Conservation (phyloP, 2,329 filamentous ascomycete species). For the Penicillium sp. region DNA sequence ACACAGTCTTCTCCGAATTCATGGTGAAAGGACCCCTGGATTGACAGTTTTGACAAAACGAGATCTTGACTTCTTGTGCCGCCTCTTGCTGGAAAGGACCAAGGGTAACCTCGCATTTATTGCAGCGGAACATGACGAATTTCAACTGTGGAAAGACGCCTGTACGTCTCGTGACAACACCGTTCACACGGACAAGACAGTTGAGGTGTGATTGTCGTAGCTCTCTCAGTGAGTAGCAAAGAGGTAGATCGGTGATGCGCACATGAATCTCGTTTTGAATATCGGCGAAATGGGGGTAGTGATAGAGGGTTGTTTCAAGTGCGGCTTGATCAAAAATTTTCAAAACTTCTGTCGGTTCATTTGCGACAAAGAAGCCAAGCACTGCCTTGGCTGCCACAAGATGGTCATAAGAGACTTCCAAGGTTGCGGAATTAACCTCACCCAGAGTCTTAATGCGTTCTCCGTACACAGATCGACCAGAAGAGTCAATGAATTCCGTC, state of each 20-base stretch:
- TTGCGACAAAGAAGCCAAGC: conserved; percentile 91
- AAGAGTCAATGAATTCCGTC: conserved; percentile 89
- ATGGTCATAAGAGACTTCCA: conserved; percentile 95
- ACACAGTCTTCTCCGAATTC: conserved; percentile 96
- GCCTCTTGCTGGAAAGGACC: conserved; percentile 98
- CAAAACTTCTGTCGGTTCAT: conserved; percentile 89
- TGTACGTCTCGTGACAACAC: conserved; percentile 88
- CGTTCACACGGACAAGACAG: conserved; percentile 88
- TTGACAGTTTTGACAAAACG: conserved; percentile 94
- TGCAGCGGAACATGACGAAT: conserved; percentile 97
- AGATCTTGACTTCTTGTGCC: conserved; percentile 91
- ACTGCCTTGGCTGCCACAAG: conserved; percentile 87
- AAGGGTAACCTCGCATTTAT: conserved; percentile 84
- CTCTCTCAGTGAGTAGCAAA: conserved; percentile 92
- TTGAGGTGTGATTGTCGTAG: conserved; percentile 94
- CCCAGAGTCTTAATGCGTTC: conserved; percentile 92
- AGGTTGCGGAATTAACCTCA: conserved; percentile 91
- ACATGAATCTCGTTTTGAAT: conserved; percentile 98
- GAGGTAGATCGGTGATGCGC: conserved; percentile 88
- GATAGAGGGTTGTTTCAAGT: conserved; percentile 90
- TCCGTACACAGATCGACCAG: conserved; percentile 88
- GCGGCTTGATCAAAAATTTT: conserved; percentile 96
- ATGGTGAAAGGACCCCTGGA: conserved; percentile 90
- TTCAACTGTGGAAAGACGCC: conserved; percentile 98
- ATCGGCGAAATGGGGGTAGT: conserved; percentile 95